A percentile compares a stretch with the other conserved stretches of the same genome.
Evolutionary conservation across 768 basidiomycete genomes (phyloP).

Genomic region (Strobilomyces confusus): DNA sequence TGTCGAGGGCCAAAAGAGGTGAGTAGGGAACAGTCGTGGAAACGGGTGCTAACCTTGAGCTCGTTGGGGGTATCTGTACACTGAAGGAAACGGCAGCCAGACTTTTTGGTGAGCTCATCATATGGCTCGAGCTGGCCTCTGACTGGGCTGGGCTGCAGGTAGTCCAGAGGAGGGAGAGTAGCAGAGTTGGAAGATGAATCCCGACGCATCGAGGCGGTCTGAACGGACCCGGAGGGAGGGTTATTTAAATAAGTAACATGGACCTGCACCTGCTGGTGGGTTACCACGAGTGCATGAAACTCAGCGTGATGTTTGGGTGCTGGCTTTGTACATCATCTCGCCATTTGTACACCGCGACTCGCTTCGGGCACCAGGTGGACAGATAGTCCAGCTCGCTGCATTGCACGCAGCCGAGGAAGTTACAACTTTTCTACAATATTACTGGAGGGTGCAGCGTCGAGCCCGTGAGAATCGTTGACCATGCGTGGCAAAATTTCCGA

Average conservation of each 20-base stretch:
- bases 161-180: slow-evolving; percentile 40
- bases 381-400: no score
- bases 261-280: not conserved
- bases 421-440: no score
- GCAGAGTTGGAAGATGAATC: slow-evolving; percentile 23
- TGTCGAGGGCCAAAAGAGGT: slow-evolving; percentile 25
- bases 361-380: no score
- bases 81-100: slow-evolving; percentile 71
- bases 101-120: slow-evolving; percentile 43
- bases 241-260: slow-evolving; percentile 5
- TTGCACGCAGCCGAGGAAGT: no score
- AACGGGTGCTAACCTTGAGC: slow-evolving; percentile 50
- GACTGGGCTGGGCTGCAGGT: slow-evolving; percentile 61
- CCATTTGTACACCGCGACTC: not conserved
- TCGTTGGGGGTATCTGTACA: slow-evolving; percentile 75
- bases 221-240: slow-evolving; percentile 3
- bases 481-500: slow-evolving; percentile 10
- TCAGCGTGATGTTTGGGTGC: slow-evolving; percentile 18
- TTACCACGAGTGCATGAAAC: slow-evolving; percentile 17
- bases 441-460: no score
- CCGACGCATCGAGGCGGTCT: slow-evolving; percentile 18
- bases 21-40: not conserved
- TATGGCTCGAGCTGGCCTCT: slow-evolving; percentile 73
- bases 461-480: slow-evolving; percentile 4
- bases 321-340: slow-evolving; percentile 24